Evolutionary conservation across 768 basidiomycete genomes (phyloP).

Genomic region (Hericium erinaceus): DNA sequence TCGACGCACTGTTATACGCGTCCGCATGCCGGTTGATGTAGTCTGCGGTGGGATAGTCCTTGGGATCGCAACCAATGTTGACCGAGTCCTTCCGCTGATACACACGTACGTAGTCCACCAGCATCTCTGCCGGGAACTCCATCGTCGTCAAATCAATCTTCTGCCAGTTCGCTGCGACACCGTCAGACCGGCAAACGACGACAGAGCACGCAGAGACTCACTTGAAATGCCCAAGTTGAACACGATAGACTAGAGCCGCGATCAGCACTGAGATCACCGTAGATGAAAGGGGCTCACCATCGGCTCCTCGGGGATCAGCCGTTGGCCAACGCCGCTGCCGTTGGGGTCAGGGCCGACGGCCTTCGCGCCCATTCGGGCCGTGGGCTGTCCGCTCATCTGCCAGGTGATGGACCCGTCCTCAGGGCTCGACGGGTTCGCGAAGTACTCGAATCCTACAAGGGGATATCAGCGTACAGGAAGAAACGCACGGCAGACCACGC

Average conservation of each 20-base stretch:
- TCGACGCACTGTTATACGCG: constrained; percentile 49
- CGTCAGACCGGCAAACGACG: background rate
- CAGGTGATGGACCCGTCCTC: constrained; percentile 64
- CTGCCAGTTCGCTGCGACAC: constrained; percentile 53
- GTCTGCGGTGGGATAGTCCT: constrained; percentile 52
- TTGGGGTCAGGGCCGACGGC: constrained; percentile 42
- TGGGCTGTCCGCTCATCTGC: constrained; percentile 49
- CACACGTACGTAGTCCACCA: constrained; percentile 73
- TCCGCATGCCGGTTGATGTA: constrained; percentile 48
- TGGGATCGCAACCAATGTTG: constrained; percentile 63
- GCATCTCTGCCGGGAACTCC: constrained; percentile 61
- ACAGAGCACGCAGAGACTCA: constrained; percentile 12
- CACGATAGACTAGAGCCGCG: constrained; percentile 33
- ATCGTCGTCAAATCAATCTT: constrained; percentile 43
- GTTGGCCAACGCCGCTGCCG: constrained; percentile 46
- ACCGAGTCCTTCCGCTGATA: constrained; percentile 53
- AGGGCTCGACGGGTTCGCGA: constrained; percentile 45
- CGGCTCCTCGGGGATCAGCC: constrained; percentile 52
- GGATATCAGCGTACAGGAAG: background rate
- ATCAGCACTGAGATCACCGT: background rate
- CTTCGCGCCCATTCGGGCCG: constrained; percentile 41
- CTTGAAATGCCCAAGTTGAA: constrained; percentile 58
- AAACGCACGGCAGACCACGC: constrained; percentile 5
- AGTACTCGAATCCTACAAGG: constrained; percentile 63
- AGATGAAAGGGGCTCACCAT: constrained; percentile 20